Evolutionary conservation across 1,284 basidiomycete species (phyloP), one percentile per base, ranked within the genome.

Genomic region (Agaricales sp.): DNA sequence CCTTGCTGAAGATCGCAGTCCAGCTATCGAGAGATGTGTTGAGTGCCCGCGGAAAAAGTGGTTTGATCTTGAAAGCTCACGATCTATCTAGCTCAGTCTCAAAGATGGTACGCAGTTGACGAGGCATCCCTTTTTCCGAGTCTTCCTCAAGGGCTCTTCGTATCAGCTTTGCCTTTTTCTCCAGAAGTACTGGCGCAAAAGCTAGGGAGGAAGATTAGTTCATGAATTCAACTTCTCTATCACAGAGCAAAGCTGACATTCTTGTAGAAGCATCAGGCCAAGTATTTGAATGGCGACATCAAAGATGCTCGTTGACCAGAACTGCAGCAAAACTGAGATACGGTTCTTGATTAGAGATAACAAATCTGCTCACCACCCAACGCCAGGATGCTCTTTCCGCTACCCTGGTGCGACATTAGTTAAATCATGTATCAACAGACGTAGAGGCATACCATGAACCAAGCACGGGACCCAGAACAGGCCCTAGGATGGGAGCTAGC

Each of bases 401-500:
- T 41, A 82, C 75, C 74, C 75, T 74, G 50, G 8, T 8, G 11
- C 22, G 14, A 45, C n/a, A 53, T 11, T 54, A 44, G n/a, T 35
- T 35, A 8, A 35, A n/a, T 11, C 30, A 11, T n/a, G 30, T 11
- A n/a, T 35, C 11, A 35, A 6, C 6, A 16, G 47, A 21, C n/a
- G 48, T 6, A 37, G 6, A 46, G 22, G n/a, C 2, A 14, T 54
- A 69, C 70, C 80, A 82, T n/a, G 77, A 77, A 3, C 80, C 80
- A 18, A 76, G 73, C 2, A 82, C 61, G 0, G 81, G 82, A 0
- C 82, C 83, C 13, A 87, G 54, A 0, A 79, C 77, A 0, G 85
- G 85, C 0, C 82, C 80, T 2, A 80, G 63, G 2, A 81, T 59
- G 0, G 76, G 77, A 0, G 81, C 80, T 3, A 88, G 63, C 0